Conservation (phyloP, 2,329 filamentous ascomycete species). For the Curvularia sp. region DNA sequence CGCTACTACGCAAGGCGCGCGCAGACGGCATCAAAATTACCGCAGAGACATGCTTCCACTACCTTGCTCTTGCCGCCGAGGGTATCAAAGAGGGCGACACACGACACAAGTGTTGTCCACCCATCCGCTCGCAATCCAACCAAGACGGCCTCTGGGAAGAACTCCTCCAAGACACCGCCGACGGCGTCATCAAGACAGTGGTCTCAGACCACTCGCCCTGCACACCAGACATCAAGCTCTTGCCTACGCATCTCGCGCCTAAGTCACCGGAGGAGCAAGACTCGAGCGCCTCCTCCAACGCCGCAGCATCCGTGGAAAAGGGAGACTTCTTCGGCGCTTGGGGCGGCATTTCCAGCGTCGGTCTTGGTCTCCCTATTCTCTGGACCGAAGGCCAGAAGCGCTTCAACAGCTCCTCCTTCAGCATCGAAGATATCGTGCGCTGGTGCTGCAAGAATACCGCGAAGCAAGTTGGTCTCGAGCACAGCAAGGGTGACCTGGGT, state of each 20-base stretch:
- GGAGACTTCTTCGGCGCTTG: conserved; percentile 96
- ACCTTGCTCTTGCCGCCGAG: conserved; percentile 84
- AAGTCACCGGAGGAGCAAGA: conserved; percentile 43
- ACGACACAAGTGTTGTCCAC: conserved; percentile 92
- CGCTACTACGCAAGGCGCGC: conserved; percentile 76
- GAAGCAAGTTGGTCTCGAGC: conserved; percentile 81
- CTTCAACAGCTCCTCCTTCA: conserved; percentile 54
- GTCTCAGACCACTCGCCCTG: conserved; percentile 97
- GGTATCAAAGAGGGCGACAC: conserved; percentile 84
- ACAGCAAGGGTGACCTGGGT: conserved; percentile 79
- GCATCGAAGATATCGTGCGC: conserved; percentile 78
- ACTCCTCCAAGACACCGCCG: conserved; percentile 59
- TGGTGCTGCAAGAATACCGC: conserved; percentile 90
- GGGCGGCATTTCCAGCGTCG: conserved; percentile 95
- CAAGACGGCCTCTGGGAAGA: conserved; percentile 89
- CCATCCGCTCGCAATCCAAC: conserved; percentile 81
- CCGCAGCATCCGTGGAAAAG: conserved; percentile 32
- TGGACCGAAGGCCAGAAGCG: conserved; percentile 77
- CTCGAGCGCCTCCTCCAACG: neutral
- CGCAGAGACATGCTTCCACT: conserved; percentile 95
- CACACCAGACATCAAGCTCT: conserved; percentile 90
- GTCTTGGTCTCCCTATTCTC: conserved; percentile 88
- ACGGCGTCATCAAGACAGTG: conserved; percentile 87
- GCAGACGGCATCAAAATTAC: conserved; percentile 81
- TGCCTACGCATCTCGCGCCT: conserved; percentile 73